Conservation (phyloP, 495 filamentous ascomycete genomes). For the Pyrenula aspistea region DNA sequence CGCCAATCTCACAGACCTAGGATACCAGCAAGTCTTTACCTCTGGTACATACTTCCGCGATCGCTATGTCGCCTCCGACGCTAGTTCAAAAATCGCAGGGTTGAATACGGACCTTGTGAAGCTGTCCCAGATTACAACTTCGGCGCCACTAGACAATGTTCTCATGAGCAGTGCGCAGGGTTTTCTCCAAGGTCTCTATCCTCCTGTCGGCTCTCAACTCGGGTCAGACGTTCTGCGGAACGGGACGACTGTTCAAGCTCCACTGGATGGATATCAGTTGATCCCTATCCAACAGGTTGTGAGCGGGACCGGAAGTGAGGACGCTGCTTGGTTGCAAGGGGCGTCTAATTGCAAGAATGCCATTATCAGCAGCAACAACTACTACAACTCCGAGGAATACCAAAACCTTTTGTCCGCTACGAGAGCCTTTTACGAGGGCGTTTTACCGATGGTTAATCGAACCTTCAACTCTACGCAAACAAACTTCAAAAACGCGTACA, state of each 20-base stretch:
- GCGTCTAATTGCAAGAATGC: slow-evolving; percentile 49
- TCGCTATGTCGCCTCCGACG: slow-evolving; percentile 42
- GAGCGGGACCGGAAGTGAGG: slow-evolving; percentile 36
- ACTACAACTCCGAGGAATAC: slow-evolving; percentile 53
- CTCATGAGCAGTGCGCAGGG: slow-evolving; percentile 45
- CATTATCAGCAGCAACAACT: slow-evolving; percentile 55
- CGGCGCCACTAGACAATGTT: slow-evolving; percentile 46
- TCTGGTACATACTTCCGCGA: slow-evolving; percentile 50
- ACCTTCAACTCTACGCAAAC: slow-evolving; percentile 40
- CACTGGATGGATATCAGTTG: slow-evolving; percentile 49
- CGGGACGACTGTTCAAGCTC: slow-evolving; percentile 37
- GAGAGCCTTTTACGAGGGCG: slow-evolving; percentile 47
- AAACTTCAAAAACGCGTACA: slow-evolving; percentile 62
- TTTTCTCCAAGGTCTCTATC: slow-evolving; percentile 54
- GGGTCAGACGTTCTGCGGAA: slow-evolving; percentile 31
- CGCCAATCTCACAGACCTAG: slow-evolving; percentile 44
- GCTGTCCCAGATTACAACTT: slow-evolving; percentile 43
- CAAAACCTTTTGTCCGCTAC: slow-evolving; percentile 37
- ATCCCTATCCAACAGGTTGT: slow-evolving; percentile 35
- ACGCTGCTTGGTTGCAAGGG: slow-evolving; percentile 46
- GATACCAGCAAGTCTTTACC: slow-evolving; percentile 48
- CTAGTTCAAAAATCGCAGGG: slow-evolving; percentile 39
- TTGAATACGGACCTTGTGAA: slow-evolving; percentile 45
- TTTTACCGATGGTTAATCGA: slow-evolving; percentile 48
- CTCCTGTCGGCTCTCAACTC: slow-evolving; percentile 34